A percentile compares a stretch with the other conserved stretches of the same genome.
Evolutionary conservation across 495 filamentous ascomycete species (phyloP).

Genomic region (Talaromyces wortmannii): DNA sequence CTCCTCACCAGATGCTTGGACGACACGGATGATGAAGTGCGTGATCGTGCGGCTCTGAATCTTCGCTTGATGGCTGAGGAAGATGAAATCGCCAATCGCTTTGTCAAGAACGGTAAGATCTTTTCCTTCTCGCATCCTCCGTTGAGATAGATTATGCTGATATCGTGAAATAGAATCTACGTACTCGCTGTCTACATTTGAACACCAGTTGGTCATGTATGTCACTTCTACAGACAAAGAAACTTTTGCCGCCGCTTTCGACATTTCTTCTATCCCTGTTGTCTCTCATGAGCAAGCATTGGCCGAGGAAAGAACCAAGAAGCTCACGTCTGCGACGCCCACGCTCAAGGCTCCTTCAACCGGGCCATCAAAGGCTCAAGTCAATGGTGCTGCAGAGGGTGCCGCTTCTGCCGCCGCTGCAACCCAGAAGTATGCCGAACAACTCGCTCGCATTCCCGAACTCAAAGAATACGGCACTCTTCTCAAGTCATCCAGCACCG

Average conservation of each 20-base stretch:
- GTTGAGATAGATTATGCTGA: not conserved
- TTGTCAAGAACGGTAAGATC: conserved; percentile 81
- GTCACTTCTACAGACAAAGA: conserved; percentile 84
- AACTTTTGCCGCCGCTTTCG: conserved; percentile 80
- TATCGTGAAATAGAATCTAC: conserved; percentile 39
- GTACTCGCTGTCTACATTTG: conserved; percentile 91
- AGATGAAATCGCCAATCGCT: conserved; percentile 74
- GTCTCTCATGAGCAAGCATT: conserved; percentile 94
- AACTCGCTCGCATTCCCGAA: conserved; percentile 84
- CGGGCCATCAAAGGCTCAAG: conserved; percentile 68
- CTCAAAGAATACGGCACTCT: conserved; percentile 80
- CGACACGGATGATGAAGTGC: conserved; percentile 95
- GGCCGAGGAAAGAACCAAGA: conserved; percentile 95
- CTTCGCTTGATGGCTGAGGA: conserved; percentile 80
- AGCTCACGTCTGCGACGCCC: conserved; percentile 84
- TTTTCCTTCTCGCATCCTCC: not conserved
- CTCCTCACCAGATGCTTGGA: conserved; percentile 90
- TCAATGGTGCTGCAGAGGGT: conserved; percentile 62
- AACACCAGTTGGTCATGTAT: conserved; percentile 97
- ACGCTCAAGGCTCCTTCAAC: conserved; percentile 90
- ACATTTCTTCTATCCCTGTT: conserved; percentile 83
- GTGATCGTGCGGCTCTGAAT: conserved; percentile 91
- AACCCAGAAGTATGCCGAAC: conserved; percentile 79
- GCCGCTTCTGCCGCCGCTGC: conserved; percentile 65
- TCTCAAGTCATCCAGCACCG: conserved; percentile 78